phyloP scores from a whole-genome alignment of 2,329 filamentous ascomycete genomes.

The Diaporthe sp. region DNA sequence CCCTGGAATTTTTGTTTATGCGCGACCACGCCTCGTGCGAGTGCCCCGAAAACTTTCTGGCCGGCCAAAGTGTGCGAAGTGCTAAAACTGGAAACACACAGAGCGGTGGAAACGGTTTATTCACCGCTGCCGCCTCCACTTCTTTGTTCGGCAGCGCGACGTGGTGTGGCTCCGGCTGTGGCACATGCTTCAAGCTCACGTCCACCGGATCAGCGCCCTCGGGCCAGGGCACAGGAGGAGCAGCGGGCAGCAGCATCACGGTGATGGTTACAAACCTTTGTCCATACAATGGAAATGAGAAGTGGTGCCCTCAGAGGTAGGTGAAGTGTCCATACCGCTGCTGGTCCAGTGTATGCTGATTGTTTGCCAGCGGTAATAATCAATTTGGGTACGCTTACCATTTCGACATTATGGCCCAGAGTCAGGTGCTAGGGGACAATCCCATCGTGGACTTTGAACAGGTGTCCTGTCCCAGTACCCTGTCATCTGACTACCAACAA shows the following conservation, averaged over 20 bases:
- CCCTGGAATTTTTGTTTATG: not conserved
- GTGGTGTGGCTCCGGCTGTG: slow-evolving; percentile 50
- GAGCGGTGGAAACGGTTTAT: slow-evolving; percentile 40
- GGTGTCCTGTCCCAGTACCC: slow-evolving; percentile 13
- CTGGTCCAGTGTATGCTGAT: not conserved
- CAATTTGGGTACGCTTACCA: slow-evolving; percentile 31
- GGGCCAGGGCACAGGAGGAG: slow-evolving; percentile 30
- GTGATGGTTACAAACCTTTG: slow-evolving; percentile 55
- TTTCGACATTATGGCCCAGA: slow-evolving; percentile 39
- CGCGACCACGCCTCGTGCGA: not conserved
- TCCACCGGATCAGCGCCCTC: slow-evolving; percentile 45
- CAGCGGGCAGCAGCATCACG: slow-evolving; percentile 46
- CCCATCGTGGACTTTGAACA: slow-evolving; percentile 34
- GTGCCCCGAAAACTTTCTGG: too few species aligned
- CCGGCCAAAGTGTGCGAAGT: too few species aligned
- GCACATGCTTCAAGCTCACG: slow-evolving; percentile 49
- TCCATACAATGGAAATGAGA: slow-evolving; percentile 51
- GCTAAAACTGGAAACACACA: not conserved
- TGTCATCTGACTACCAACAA: slow-evolving; percentile 25
- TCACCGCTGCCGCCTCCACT: slow-evolving; percentile 48
- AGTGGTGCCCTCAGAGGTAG: slow-evolving; percentile 52
- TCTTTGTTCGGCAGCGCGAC: slow-evolving; percentile 45
- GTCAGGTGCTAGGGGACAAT: slow-evolving; percentile 30
- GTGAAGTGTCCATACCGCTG: not conserved
- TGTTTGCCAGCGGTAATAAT: slow-evolving; percentile 16